These are phyloP conservation scores for Schizophyllum amplum DNA, from an alignment of 1,284 basidiomycete genomes.

Conservation along the genomic window DNA sequence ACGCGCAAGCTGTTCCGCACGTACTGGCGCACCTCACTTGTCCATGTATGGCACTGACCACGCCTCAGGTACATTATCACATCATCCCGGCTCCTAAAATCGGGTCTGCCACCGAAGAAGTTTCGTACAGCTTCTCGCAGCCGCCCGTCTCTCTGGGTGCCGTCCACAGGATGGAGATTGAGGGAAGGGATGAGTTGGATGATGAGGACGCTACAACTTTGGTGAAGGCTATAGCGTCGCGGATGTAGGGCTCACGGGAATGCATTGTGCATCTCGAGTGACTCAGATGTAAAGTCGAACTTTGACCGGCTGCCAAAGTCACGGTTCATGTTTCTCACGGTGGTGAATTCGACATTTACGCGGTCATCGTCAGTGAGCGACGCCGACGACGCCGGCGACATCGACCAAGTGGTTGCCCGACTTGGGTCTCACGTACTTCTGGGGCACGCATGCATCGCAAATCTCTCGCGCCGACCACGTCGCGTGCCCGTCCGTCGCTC, in stretches of 20 bases:
- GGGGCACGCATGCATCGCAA: neutral
- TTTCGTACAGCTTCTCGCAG: slow-evolving; percentile 16
- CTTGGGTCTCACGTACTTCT: neutral
- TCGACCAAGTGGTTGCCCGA: neutral
- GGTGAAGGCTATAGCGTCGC: slow-evolving; percentile 36
- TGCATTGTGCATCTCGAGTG: too few relatives aligned
- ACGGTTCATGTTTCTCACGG: neutral
- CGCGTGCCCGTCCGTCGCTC: slow-evolving; percentile 24
- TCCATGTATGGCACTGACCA: neutral
- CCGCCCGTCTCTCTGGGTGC: slow-evolving; percentile 20
- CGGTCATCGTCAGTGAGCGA: neutral
- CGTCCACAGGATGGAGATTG: slow-evolving; percentile 53
- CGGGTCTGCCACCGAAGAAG: slow-evolving; percentile 14
- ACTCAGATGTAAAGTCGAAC: neutral
- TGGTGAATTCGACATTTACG: neutral
- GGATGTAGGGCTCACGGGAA: slow-evolving; percentile 26
- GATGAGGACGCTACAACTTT: slow-evolving; percentile 47
- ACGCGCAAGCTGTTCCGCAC: slow-evolving; percentile 76
- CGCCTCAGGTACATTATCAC: slow-evolving; percentile 65
- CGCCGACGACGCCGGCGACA: neutral
- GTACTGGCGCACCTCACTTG: slow-evolving; percentile 30
- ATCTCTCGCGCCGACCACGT: neutral
- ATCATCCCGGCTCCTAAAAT: slow-evolving; percentile 60
- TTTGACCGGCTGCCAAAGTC: neutral
- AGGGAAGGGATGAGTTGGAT: slow-evolving; percentile 47